A percentile compares a stretch with the other conserved stretches of the same genome.
phyloP scores from a whole-genome alignment of 345 rosid species.

The Dimocarpus longan region DNA sequence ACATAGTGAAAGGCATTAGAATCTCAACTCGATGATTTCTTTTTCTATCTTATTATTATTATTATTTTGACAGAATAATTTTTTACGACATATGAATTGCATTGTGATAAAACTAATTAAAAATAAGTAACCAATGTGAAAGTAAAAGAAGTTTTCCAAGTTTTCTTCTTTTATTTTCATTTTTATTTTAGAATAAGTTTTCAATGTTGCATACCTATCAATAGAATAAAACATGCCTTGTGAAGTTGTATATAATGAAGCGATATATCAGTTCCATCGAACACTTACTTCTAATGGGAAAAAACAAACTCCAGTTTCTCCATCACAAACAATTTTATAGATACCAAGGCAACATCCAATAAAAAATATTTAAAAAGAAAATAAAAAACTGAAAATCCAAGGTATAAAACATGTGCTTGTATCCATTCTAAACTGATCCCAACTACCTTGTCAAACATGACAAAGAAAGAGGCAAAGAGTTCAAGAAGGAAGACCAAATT shows the following conservation, averaged over 20 bases:
- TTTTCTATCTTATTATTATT: no score
- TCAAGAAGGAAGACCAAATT: neutral
- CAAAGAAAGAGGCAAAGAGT: neutral
- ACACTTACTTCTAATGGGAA: neutral
- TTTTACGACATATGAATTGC: no score
- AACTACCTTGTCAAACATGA: conserved; percentile 2
- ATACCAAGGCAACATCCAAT: neutral
- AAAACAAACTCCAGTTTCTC: neutral
- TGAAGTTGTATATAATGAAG: no score
- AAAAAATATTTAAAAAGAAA: neutral
- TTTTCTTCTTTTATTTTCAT: no score
- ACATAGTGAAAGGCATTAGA: neutral
- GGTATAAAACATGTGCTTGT: neutral
- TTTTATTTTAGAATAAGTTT: no score
- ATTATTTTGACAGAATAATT: no score
- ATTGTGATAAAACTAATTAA: no score
- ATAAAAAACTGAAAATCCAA: neutral
- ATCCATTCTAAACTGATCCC: neutral
- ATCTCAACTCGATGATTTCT: no score
- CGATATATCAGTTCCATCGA: neutral
- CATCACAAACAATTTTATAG: neutral
- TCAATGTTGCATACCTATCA: neutral
- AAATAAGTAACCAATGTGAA: no score
- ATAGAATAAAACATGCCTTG: neutral
- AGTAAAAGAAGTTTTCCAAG: no score